phyloP scores from a whole-genome alignment of 306 rosid species.

The Malus sieversii region DNA sequence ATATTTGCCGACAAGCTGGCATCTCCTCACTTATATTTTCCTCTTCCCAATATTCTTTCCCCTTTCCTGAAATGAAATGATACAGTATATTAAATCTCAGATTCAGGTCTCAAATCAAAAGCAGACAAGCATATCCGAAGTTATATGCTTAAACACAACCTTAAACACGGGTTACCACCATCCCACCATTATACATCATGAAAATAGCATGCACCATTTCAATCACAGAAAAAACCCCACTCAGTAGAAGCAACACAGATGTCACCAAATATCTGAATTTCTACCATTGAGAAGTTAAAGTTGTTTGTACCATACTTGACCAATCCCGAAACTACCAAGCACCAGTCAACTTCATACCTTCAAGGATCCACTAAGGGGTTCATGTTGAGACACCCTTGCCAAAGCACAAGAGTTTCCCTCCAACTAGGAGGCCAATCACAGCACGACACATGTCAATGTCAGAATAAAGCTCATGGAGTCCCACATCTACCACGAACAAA shows the following conservation, averaged over 20 bases:
- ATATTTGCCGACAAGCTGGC: slow-evolving; percentile 91
- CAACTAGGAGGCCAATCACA: too few relatives aligned
- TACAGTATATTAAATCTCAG: background rate
- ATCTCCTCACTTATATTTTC: slow-evolving; percentile 78
- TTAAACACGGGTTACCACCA: background rate
- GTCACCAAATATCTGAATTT: background rate
- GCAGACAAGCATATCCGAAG: background rate
- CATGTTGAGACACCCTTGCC: too few relatives aligned
- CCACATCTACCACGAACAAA: too few relatives aligned
- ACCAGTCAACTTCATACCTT: too few relatives aligned
- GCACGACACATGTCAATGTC: too few relatives aligned
- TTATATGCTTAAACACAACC: background rate
- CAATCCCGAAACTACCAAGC: too few relatives aligned
- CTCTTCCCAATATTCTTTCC: slow-evolving; percentile 84
- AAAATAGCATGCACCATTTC: background rate
- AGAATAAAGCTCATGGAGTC: too few relatives aligned
- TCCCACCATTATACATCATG: background rate
- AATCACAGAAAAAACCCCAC: background rate
- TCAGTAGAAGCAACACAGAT: background rate
- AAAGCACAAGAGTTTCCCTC: too few relatives aligned
- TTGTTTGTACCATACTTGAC: too few relatives aligned
- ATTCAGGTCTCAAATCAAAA: slow-evolving; percentile 21
- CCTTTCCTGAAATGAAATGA: slow-evolving; percentile 54
- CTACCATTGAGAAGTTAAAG: background rate
- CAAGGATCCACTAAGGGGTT: too few relatives aligned